Evolutionary conservation across 2,329 filamentous ascomycete species (phyloP).

Genomic region (Fusarium sp.): DNA sequence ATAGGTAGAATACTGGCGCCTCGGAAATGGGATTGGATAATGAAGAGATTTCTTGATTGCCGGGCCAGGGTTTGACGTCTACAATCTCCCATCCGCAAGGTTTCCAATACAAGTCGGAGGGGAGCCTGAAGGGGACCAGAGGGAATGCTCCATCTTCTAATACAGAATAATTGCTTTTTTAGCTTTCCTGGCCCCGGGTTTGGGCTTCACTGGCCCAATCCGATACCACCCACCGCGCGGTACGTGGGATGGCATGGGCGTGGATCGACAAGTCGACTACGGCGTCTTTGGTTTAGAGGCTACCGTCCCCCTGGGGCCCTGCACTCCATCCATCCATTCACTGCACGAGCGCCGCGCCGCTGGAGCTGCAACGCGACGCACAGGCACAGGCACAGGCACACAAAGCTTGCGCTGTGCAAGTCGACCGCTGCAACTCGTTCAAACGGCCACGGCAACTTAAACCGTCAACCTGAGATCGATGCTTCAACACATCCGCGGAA

Average conservation of each 20-base stretch:
- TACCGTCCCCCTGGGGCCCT: slow-evolving; percentile 17
- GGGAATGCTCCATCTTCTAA: slow-evolving; percentile 3
- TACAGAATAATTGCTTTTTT: slow-evolving; percentile 38
- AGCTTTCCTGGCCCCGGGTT: slow-evolving; percentile 20
- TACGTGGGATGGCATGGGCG: neutral
- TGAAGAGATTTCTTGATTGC: slow-evolving; percentile 7
- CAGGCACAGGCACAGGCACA: neutral
- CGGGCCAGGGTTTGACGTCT: slow-evolving; percentile 10
- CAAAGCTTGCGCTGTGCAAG: neutral
- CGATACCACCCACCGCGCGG: slow-evolving; percentile 17
- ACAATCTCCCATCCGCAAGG: neutral
- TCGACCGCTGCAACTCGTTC: neutral
- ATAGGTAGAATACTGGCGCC: neutral
- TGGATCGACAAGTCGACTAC: slow-evolving; percentile 12
- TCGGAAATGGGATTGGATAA: slow-evolving; percentile 1
- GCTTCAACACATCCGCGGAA: neutral
- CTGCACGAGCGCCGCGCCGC: neutral
- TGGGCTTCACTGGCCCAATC: slow-evolving; percentile 17
- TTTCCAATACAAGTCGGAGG: neutral
- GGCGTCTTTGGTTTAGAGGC: slow-evolving; percentile 7
- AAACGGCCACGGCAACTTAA: neutral
- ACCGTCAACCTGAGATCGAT: neutral
- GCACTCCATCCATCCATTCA: neutral
- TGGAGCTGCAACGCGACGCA: neutral
- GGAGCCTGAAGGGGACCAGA: neutral